Percentiles rank a stretch among this genome's conserved stretches.
Conservation (phyloP, 2,329 filamentous ascomycete genomes). For the Seiridium unicorne region DNA sequence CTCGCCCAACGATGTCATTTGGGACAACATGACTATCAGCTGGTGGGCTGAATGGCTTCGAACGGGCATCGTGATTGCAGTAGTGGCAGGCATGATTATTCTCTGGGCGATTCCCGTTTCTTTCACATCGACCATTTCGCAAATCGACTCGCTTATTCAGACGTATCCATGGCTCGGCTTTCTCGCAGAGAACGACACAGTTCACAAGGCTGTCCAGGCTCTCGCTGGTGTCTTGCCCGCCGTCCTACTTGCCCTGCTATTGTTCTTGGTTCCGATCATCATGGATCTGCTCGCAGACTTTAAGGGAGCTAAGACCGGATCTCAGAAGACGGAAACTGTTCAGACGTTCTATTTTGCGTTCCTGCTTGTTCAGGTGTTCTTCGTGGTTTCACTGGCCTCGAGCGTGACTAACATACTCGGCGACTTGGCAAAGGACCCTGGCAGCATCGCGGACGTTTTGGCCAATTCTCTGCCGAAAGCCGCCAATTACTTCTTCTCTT, state of each 20-base stretch:
- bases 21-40: conserved; percentile 94
- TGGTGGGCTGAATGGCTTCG: conserved; percentile 92
- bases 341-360: conserved; percentile 93
- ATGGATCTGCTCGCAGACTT: conserved; percentile 70
- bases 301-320: conserved; percentile 81
- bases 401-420: conserved; percentile 65
- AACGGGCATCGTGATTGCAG: conserved; percentile 59
- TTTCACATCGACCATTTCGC: conserved; percentile 79
- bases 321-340: conserved; percentile 76
- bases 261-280: conserved; percentile 78
- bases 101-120: conserved; percentile 90
- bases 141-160: conserved; percentile 68
- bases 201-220: conserved; percentile 60
- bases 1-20: conserved; percentile 86
- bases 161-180: conserved; percentile 69
- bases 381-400: conserved; percentile 84
- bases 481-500: conserved; percentile 97
- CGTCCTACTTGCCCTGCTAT: conserved; percentile 70
- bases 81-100: conserved; percentile 75
- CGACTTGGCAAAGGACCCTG: conserved; percentile 54
- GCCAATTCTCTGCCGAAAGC: conserved; percentile 80
- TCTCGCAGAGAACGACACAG: conserved; percentile 56
- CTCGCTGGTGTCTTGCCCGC: conserved; percentile 87
- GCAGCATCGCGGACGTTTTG: conserved; percentile 67
- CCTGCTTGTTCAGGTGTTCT: conserved; percentile 90